phyloP scores from a whole-genome alignment of 2,329 filamentous ascomycete genomes.

The Onygenales sp. region DNA sequence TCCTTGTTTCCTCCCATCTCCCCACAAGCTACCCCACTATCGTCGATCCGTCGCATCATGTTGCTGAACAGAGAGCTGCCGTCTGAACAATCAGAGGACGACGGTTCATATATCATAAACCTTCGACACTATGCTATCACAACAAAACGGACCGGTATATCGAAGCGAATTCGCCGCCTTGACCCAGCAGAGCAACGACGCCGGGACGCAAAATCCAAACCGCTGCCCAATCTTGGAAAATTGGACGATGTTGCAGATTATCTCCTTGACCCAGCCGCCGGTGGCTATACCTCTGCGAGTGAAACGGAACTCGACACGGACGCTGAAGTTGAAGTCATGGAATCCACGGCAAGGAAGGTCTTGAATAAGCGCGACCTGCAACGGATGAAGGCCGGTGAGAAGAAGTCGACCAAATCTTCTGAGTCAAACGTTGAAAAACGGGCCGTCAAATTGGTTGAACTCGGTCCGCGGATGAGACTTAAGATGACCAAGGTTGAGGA shows the following conservation, averaged over 20 bases:
- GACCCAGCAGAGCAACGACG: conserved; percentile 77
- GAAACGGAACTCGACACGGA: conserved; percentile 92
- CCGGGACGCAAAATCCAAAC: conserved; percentile 54
- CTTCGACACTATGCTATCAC: conserved; percentile 93
- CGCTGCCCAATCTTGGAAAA: conserved; percentile 78
- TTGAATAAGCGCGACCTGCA: conserved; percentile 42
- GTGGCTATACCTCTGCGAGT: conserved; percentile 85
- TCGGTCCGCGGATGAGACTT: conserved; percentile 82
- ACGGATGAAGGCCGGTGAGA: conserved; percentile 35
- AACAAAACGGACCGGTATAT: conserved; percentile 74
- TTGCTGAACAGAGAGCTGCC: conserved; percentile 69
- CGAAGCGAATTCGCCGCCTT: conserved; percentile 71
- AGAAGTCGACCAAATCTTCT: conserved; percentile 33
- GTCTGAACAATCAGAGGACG: conserved; percentile 38
- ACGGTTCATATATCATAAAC: conserved; percentile 70
- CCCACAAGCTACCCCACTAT: conserved; percentile 77
- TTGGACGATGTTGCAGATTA: conserved; percentile 92
- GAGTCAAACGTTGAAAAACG: conserved; percentile 62
- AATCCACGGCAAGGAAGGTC: conserved; percentile 45
- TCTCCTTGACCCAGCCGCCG: conserved; percentile 68
- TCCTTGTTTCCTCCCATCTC: conserved; percentile 94
- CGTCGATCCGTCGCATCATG: conserved; percentile 85
- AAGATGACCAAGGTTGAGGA: conserved; percentile 94
- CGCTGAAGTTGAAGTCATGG: conserved; percentile 79
- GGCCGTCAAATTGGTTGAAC: conserved; percentile 82